Evolutionary conservation across 2,329 filamentous ascomycete genomes (phyloP), one percentile per base, ranked within the genome.

Genomic region (Didymella exigua): DNA sequence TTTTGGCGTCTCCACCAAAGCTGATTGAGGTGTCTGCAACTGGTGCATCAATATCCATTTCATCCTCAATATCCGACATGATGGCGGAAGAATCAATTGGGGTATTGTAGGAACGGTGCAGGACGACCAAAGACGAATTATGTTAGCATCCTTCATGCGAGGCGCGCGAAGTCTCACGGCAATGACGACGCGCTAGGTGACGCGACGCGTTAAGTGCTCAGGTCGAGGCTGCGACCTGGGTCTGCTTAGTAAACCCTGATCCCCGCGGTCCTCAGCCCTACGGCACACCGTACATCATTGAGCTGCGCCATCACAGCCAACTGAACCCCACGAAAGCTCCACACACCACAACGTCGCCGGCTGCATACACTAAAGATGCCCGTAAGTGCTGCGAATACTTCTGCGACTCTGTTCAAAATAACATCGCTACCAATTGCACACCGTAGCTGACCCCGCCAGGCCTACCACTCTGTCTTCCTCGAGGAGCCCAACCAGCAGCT

Each of bases 391-490:
- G 5, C 10, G 19, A 16, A 18, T 5, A 2, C 2, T 9, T 3
- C 19, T 13, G 18, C 30, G 23, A 31, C n/a, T 16, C 16, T 7
- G n/a, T 9, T 9, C 10, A 11, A 3, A 6, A 27, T 4, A n/a
- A 29, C 30, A 19, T 34, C 14, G 14, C 36, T 41, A 13, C 11
- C 41, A 38, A 54, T 54, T 34, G 34, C 30, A 33, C n/a, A 10
- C 3, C 40, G 3, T 29, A 40, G 55, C 65, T 69, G 40, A 70
- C 47, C 26, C 45, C 46, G n/a, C 49, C 67, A 96, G 91, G 93
- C 93, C 79, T 98, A 97, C 84, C 96, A 98, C 84, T 96, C 91
- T 76, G 90, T 96, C 84, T 97, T 97, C 86, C 86, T 88, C 76
- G 80, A 93, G 86, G 85, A 91, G 84, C 82, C 88, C 62, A 85